Evolutionary conservation across 129 eudicot genomes (phyloP).

Genomic region (Ambrosia trifida): DNA sequence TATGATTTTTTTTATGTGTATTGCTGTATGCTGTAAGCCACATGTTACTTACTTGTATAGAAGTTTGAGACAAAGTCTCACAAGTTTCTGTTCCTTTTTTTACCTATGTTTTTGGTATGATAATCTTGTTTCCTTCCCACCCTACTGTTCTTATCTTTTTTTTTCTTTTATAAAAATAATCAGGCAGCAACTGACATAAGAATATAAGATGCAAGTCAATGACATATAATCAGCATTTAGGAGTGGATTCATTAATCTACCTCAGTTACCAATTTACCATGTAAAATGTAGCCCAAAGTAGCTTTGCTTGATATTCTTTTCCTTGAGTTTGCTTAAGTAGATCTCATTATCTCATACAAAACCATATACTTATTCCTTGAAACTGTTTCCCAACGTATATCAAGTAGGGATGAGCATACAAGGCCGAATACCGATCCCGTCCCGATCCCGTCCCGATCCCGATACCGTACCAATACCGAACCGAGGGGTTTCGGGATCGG

Average conservation of each 20-base stretch:
- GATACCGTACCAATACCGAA: too few species aligned
- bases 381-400: not conserved
- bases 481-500: too few species aligned
- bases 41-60: conserved; percentile 3
- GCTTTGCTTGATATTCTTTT: not conserved
- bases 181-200: not conserved
- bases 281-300: conserved; percentile 5
- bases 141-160: not conserved
- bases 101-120: not conserved
- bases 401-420: too few species aligned
- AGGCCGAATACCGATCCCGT: too few species aligned
- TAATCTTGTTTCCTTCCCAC: not conserved
- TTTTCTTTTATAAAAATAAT: not conserved
- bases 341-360: not conserved
- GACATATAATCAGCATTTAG: conserved; percentile 3
- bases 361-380: not conserved
- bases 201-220: not conserved
- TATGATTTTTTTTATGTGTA: not conserved
- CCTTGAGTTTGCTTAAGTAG: not conserved
- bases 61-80: conserved; percentile 2
- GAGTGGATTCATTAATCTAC: conserved; percentile 1
- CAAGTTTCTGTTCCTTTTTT: not conserved
- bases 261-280: not conserved
- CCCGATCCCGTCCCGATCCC: too few species aligned
- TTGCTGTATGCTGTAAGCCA: conserved; percentile 11